phyloP scores from a whole-genome alignment of 1,139 yeast genomes.

The Suhomyces yuchorum region DNA sequence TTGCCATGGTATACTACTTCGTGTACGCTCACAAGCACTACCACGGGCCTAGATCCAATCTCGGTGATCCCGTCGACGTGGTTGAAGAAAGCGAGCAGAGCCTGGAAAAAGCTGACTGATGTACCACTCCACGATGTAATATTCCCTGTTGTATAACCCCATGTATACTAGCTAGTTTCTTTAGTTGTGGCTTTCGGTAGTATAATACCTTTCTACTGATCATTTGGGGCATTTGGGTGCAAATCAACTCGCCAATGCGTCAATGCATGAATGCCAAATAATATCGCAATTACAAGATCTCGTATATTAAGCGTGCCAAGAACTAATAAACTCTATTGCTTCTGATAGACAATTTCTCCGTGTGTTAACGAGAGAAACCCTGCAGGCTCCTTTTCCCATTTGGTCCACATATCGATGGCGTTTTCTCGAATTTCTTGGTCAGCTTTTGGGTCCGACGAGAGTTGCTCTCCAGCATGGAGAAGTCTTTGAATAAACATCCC shows the following conservation, averaged over 20 bases:
- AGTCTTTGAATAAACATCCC: slow-evolving; percentile 17
- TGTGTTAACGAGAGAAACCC: slow-evolving; percentile 17
- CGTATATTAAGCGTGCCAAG: background rate
- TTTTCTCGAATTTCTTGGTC: slow-evolving; percentile 11
- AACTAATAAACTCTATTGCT: slow-evolving; percentile 2
- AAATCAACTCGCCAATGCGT: background rate
- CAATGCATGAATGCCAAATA: background rate
- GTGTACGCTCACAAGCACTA: slow-evolving; percentile 25
- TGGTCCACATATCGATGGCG: slow-evolving; percentile 17
- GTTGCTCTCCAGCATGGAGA: slow-evolving; percentile 15
- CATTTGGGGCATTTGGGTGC: no score
- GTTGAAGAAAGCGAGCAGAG: slow-evolving; percentile 1
- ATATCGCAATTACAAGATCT: no score
- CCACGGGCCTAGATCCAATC: slow-evolving; percentile 41
- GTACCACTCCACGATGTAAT: no score
- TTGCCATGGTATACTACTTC: slow-evolving; percentile 31
- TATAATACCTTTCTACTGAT: no score
- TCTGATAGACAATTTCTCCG: slow-evolving; percentile 23
- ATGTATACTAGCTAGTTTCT: no score
- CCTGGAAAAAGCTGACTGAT: slow-evolving; percentile 4
- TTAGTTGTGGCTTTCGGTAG: no score
- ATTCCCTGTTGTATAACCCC: no score
- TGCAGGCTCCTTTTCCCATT: slow-evolving; percentile 19
- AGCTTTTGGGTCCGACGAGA: slow-evolving; percentile 14
- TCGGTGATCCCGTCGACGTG: slow-evolving; percentile 19